Base-by-base conservation (phyloP, 768 basidiomycete genomes). In the Calocybe cyanea region DNA sequence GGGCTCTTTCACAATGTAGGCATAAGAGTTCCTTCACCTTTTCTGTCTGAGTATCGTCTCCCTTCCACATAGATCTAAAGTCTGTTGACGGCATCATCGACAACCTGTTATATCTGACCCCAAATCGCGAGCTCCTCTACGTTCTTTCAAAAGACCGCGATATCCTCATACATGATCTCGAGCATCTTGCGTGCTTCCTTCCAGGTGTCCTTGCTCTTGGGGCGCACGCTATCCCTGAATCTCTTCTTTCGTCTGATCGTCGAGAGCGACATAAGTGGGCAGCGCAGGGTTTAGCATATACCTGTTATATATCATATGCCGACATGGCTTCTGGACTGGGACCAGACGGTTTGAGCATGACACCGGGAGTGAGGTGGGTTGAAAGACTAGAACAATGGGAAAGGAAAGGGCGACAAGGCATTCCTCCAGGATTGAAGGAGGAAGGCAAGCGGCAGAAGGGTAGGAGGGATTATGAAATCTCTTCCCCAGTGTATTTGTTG, bases 171-270 rank as follows among this genome's bases (percentile, higher is more conserved):
- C 72, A 76, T 51, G 65, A 60, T 20, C 69, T 83, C 44, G 83
- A 87, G 57, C 85, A 87, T 54, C 72, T 85, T 19, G 77, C 82
- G 1, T 86, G 83, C 60, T 85, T 83, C 70, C 73, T 85, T 31
- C 80, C 83, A 0, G 83, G 83, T 0, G 63, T 83, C 15, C 68
- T 87, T 39, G 78, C 80, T 0, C 72, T 85, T 5, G 85, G 83
- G n/a, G 77, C 71, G 2, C 64, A 75, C 46, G 72, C 71, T 3
- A 69, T 83, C 25, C 59, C 56, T 19, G 46, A n/a, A 20, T 23
- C 45, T 13, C 59, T 63, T 33, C 63, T 74, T 11, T 39, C 66
- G 0, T 43, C 53, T 2, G 49, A 59, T 4, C 64, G 64, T 7
- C 64, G 62, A 24, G 61, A 82, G 40, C 61, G 78, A 15, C 85